Evolutionary conservation across 208 protist genomes (phyloP), one percentile per base, ranked within the genome.

Genomic region (Wallacemonas rigidus): DNA sequence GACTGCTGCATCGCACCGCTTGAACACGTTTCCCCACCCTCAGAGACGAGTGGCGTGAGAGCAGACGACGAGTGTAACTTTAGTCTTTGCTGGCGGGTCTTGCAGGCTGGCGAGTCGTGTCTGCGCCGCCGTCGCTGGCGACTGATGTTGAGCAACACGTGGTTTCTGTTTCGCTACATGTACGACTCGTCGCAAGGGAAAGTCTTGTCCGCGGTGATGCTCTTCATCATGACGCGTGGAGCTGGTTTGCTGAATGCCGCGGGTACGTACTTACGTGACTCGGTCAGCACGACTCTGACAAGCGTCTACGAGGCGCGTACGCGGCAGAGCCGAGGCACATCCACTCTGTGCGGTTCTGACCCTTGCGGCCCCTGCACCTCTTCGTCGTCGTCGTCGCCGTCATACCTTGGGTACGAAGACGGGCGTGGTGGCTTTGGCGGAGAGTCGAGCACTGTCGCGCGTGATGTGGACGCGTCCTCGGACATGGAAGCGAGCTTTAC

Each of bases 161-260:
- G 76, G 56, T 82, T 73, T 69, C 72, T 93, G 7, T 78, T 82
- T 38, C 77, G 57, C 54, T 93, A 88, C 77, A 74, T 91, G 67
- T 89, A 88, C 73, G 67, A 79, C 48, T 77, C 78, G n/a, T 82
- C 81, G 2, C 55, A 53, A 2, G 60, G 69, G 3, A 87, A 87
- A 67, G 2, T 83, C 5, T 47, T 74, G 2, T 83, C 85, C 8
- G 82, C 68, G 45, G 50, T 67, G 35, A 67, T 90, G 80, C 76
- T 90, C 51, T 69, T 72, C 43, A 43, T 69, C 39, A 68, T 89
- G 44, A 90, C 85, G 9, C 76, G 79, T 38, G 38, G 89, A 45
- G 75, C 83, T 0, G 75, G 85, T 26, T 74, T 76, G n/a, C 78
- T 87, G 48, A 70, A 75, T 41, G 73, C 69, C 48, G 69, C 76